Conservation (phyloP, 1,139 yeast species). For the Yamadazyma siamensis region DNA sequence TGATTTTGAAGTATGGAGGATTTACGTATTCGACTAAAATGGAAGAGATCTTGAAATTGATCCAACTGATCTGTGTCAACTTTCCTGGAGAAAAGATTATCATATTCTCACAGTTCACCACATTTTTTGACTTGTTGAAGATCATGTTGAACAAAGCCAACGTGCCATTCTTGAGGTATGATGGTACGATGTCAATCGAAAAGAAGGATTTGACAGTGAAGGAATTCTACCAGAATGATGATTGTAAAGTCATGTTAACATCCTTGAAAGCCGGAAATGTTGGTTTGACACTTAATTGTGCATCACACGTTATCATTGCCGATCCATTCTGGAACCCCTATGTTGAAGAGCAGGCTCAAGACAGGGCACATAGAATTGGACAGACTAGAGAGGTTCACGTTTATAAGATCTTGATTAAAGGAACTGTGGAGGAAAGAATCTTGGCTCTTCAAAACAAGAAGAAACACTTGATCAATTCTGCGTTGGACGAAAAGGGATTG, state of each 20-base stretch:
- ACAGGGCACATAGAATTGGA: slow-evolving; percentile 91
- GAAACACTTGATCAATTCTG: slow-evolving; percentile 71
- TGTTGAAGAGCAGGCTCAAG: slow-evolving; percentile 96
- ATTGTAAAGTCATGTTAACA: slow-evolving; percentile 54
- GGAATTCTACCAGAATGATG: slow-evolving; percentile 53
- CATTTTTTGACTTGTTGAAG: slow-evolving; percentile 68
- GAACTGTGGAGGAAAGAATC: slow-evolving; percentile 84
- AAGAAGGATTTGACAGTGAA: slow-evolving; percentile 61
- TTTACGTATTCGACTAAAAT: slow-evolving; percentile 55
- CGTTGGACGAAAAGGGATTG: slow-evolving; percentile 70
- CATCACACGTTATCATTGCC: slow-evolving; percentile 82
- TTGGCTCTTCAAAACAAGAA: slow-evolving; percentile 71
- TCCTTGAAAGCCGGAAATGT: slow-evolving; percentile 91
- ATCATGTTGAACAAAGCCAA: slow-evolving; percentile 48
- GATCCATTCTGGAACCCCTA: slow-evolving; percentile 98
- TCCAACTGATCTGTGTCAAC: slow-evolving; percentile 38
- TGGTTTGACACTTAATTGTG: slow-evolving; percentile 89
- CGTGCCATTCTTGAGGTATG: slow-evolving; percentile 61
- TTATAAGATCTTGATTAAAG: slow-evolving; percentile 61
- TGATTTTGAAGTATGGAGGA: slow-evolving; percentile 29
- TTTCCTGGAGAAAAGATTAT: slow-evolving; percentile 62
- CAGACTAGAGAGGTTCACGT: slow-evolving; percentile 74
- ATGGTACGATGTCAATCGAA: slow-evolving; percentile 74
- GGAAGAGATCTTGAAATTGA: slow-evolving; percentile 43
- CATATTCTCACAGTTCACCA: slow-evolving; percentile 82